These are phyloP conservation scores for Nicotiana noctiflora DNA, from an alignment of 257 asterid species.

Conservation along the genomic window DNA sequence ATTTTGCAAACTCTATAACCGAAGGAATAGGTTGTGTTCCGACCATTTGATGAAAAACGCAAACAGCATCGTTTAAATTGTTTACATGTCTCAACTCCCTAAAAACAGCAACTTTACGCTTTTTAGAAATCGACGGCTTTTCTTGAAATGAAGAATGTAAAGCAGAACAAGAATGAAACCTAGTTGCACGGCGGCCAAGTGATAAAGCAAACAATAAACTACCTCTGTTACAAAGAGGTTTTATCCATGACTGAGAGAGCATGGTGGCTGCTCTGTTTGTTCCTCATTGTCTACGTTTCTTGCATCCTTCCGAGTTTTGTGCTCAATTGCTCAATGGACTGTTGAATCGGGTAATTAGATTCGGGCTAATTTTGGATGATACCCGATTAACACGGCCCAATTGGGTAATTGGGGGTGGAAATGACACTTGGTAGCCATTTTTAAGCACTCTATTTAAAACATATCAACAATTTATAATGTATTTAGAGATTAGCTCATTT, in stretches of 20 bases:
- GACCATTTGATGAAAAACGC: constrained; percentile 19
- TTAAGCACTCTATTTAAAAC: too few species aligned
- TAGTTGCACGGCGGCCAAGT: neutral
- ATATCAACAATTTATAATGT: too few species aligned
- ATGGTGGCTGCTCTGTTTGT: neutral
- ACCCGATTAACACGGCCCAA: too few species aligned
- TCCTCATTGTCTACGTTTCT: too few species aligned
- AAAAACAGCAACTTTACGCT: neutral
- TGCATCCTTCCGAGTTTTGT: too few species aligned
- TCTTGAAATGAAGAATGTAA: neutral
- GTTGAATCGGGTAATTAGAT: too few species aligned
- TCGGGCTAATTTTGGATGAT: too few species aligned
- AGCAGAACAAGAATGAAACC: neutral
- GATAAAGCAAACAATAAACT: neutral
- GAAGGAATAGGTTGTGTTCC: constrained; percentile 22
- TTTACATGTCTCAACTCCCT: constrained; percentile 10
- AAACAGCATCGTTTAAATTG: constrained; percentile 18
- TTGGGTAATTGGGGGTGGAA: too few species aligned
- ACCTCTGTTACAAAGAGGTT: neutral
- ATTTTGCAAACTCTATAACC: constrained; percentile 12
- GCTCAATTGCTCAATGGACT: too few species aligned
- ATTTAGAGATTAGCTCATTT: too few species aligned
- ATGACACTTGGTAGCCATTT: too few species aligned
- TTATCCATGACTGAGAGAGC: neutral
- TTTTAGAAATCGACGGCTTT: neutral